Percentiles rank a stretch among this genome's conserved stretches.
phyloP scores from a whole-genome alignment of 768 basidiomycete species.

The Gloeopeniophorella convolvens region DNA sequence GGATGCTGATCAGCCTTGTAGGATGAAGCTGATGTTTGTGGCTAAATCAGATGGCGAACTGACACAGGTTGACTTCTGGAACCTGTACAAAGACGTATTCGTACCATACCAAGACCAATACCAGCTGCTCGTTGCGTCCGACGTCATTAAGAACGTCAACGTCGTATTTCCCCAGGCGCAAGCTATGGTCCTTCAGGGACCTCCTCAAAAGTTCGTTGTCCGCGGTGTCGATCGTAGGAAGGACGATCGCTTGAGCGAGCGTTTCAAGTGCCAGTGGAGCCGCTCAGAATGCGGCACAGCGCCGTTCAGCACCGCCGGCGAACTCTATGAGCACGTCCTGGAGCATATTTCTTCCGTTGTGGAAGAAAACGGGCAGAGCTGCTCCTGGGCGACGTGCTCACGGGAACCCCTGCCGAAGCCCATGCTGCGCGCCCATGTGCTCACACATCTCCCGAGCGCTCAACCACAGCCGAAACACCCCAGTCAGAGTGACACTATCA shows the following conservation, averaged over 20 bases:
- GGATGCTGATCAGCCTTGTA: constrained; percentile 4
- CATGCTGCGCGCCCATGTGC: constrained; percentile 56
- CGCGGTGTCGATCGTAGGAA: constrained; percentile 73
- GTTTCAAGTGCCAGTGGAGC: constrained; percentile 76
- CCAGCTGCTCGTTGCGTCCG: constrained; percentile 73
- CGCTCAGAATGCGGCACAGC: constrained; percentile 46
- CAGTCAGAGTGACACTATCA: constrained; percentile 68
- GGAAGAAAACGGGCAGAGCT: constrained; percentile 44
- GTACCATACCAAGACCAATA: constrained; percentile 48
- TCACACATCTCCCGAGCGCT: constrained; percentile 67
- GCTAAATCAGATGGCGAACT: constrained; percentile 71
- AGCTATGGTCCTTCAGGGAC: constrained; percentile 77
- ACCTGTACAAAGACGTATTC: constrained; percentile 83
- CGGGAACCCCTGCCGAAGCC: constrained; percentile 40
- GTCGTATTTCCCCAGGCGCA: constrained; percentile 78
- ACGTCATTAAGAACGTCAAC: constrained; percentile 91
- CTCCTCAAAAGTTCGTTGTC: constrained; percentile 76
- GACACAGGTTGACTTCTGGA: constrained; percentile 96
- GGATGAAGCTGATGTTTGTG: constrained; percentile 91
- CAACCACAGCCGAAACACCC: constrained; percentile 53
- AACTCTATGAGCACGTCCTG: constrained; percentile 69
- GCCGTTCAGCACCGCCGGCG: constrained; percentile 46
- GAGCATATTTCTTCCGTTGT: constrained; percentile 38
- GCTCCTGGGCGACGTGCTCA: constrained; percentile 69
- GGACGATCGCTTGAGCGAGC: constrained; percentile 48